A percentile compares a stretch with the other conserved stretches of the same genome.
Evolutionary conservation across 2,329 filamentous ascomycete species (phyloP).

Genomic region (Pezizomycotina sp.): DNA sequence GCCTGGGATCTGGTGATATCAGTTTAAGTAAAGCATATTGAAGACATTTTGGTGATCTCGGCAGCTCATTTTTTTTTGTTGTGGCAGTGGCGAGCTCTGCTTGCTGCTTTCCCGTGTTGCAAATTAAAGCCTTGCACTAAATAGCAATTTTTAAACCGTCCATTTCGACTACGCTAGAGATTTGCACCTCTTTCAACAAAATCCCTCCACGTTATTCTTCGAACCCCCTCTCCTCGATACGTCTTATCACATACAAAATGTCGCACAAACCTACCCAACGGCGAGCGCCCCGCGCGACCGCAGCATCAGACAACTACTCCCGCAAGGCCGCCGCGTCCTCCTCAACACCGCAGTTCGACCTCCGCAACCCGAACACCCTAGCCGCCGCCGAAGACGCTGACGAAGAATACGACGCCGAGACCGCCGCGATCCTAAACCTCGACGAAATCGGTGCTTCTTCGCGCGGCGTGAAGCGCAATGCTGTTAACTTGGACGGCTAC

Average conservation of each 20-base stretch:
- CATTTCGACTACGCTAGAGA: too few species aligned
- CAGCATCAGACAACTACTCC: conserved; percentile 9
- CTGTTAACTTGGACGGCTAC: conserved; percentile 92
- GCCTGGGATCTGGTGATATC: too few species aligned
- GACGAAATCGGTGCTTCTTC: conserved; percentile 72
- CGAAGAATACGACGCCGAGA: conserved; percentile 32
- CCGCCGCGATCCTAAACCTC: conserved; percentile 59
- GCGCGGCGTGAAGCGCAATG: conserved; percentile 68
- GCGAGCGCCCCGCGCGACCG: too few species aligned
- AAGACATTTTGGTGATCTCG: too few species aligned
- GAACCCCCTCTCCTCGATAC: neutral
- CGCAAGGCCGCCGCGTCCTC: conserved; percentile 15
- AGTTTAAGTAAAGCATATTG: too few species aligned
- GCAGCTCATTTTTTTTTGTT: too few species aligned
- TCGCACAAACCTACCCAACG: conserved; percentile 10
- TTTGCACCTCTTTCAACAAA: too few species aligned
- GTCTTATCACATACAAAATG: neutral
- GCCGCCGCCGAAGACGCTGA: conserved; percentile 61
- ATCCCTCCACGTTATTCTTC: too few species aligned
- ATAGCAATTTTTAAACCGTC: too few species aligned
- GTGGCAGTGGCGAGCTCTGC: too few species aligned
- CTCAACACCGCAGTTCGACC: conserved; percentile 54
- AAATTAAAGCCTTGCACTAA: too few species aligned
- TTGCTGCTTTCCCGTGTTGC: too few species aligned
- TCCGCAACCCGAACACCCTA: conserved; percentile 83